Percentiles rank a stretch among this genome's conserved stretches.
Conservation (phyloP, 1,284 basidiomycete species). For the Neonothopanus nambi region DNA sequence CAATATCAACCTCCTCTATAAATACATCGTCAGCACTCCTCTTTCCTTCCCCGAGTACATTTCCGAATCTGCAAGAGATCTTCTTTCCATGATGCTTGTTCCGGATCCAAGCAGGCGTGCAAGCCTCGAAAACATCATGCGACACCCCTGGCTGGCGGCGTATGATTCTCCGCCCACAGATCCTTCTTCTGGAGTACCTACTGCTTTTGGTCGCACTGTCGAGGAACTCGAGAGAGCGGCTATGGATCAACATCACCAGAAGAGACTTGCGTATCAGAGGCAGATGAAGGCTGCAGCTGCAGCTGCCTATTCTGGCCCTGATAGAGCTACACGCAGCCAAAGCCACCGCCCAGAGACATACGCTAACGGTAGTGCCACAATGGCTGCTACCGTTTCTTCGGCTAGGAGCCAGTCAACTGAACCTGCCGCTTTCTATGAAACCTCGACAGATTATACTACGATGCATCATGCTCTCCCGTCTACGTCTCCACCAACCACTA, state of each 20-base stretch:
- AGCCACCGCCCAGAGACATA: slow-evolving; percentile 16
- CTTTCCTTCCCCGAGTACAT: slow-evolving; percentile 95
- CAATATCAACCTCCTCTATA: slow-evolving; percentile 99
- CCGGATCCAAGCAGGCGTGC: slow-evolving; percentile 74
- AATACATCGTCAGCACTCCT: slow-evolving; percentile 97
- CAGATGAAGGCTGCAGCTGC: slow-evolving; percentile 46
- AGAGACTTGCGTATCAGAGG: slow-evolving; percentile 66
- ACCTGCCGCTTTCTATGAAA: slow-evolving; percentile 33
- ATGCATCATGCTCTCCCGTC: slow-evolving; percentile 6
- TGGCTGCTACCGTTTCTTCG: slow-evolving; percentile 21
- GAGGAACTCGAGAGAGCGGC: slow-evolving; percentile 70
- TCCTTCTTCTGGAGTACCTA: slow-evolving; percentile 16
- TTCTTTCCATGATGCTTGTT: slow-evolving; percentile 69
- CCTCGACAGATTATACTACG: slow-evolving; percentile 32
- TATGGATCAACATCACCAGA: slow-evolving; percentile 73
- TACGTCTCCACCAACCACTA: slow-evolving; percentile 20
- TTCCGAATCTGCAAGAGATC: slow-evolving; percentile 72
- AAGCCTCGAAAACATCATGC: slow-evolving; percentile 65
- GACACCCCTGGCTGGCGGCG: slow-evolving; percentile 69
- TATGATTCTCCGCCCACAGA: slow-evolving; percentile 34
- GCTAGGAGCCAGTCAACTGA: slow-evolving; percentile 28
- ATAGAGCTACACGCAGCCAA: slow-evolving; percentile 35
- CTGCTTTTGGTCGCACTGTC: slow-evolving; percentile 61
- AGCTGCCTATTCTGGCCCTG: slow-evolving; percentile 31
- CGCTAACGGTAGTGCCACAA: neutral